Evolutionary conservation across 2,329 filamentous ascomycete genomes (phyloP), one percentile per base, ranked within the genome.

Genomic region (Epichloe sylvatica): DNA sequence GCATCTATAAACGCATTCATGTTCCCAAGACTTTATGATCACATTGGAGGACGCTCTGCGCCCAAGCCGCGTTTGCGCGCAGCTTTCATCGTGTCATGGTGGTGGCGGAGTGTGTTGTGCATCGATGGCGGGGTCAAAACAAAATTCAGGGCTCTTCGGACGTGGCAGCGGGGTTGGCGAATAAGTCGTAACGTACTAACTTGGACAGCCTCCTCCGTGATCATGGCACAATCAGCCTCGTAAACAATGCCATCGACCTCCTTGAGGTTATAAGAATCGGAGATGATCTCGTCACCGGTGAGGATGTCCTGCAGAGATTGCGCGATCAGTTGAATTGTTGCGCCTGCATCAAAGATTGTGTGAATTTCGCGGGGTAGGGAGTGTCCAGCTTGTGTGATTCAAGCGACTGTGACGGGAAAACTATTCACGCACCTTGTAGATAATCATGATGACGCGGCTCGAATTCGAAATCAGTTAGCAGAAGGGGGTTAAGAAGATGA

Each of bases 241-340:
- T 86, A 97, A 62, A 85, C 81, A 59, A 86, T 75, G 59, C 80
- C 81, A 68, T 90, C 86, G 56, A 91, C 67, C 68, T 84, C 76
- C 75, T 86, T 88, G 66, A 94, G 70, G 60, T 89, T 76, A 75
- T 84, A 96, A 60, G 86, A 92, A 75, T 97, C 91, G 64, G 92
- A 94, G 81, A 97, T 83, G 70, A 98, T 79, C 84, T 98, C 92
- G 74, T 96, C 91, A 58, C 75, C 86, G 70, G 80, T 86, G 71
- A 96, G 68, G 62, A 92, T 73, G 68, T 98, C 92, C 92, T 98
- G 63, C 53, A 45, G 39, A 46, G 45, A 53, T 57, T 58, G 60
- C 56, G 59, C 59, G 52, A 59, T 62, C 59, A 62, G 39, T 37
- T 46, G 25, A 38, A 23, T 25, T 42, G 44, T 23, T 34, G 43